Evolutionary conservation across 2,329 filamentous ascomycete genomes (phyloP).

Genomic region (Trichoderma sp.): DNA sequence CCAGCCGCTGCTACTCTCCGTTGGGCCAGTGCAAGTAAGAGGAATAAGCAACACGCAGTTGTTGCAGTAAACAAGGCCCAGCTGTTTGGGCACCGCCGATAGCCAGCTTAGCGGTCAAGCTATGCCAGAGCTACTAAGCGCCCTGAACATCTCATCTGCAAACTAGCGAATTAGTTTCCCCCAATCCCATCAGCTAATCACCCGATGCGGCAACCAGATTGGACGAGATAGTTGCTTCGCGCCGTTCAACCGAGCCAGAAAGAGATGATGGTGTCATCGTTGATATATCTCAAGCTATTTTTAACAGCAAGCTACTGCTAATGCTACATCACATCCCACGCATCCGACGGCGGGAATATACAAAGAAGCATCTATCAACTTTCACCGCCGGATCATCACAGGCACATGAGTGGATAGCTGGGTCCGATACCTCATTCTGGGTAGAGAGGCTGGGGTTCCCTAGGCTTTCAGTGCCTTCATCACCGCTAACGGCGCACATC

Average conservation of each 20-base stretch:
- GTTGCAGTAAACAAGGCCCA: not conserved
- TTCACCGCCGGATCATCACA: conserved; percentile 25
- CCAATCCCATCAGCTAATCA: conserved; percentile 18
- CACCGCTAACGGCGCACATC: conserved; percentile 25
- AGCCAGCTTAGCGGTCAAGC: not conserved
- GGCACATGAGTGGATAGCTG: conserved; percentile 20
- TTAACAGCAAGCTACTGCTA: not conserved
- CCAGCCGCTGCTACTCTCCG: not conserved
- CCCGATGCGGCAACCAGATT: conserved; percentile 20
- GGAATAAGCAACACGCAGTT: not conserved
- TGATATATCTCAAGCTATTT: conserved; percentile 24
- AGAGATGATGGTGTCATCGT: conserved; percentile 23
- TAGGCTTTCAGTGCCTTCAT: conserved; percentile 4
- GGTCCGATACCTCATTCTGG: conserved; percentile 22
- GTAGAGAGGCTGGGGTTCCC: conserved; percentile 11
- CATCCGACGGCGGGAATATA: conserved; percentile 19
- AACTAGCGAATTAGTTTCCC: conserved; percentile 23
- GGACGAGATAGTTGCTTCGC: conserved; percentile 11
- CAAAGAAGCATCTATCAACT: conserved; percentile 8
- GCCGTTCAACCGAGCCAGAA: conserved; percentile 9
- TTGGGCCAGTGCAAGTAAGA: not conserved
- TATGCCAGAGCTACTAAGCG: conserved; percentile 27
- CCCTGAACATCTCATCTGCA: conserved; percentile 24
- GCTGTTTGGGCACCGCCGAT: conserved; percentile 21
- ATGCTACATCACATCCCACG: conserved; percentile 22